phyloP scores from a whole-genome alignment of 768 basidiomycete species.

The Mycena pura region DNA sequence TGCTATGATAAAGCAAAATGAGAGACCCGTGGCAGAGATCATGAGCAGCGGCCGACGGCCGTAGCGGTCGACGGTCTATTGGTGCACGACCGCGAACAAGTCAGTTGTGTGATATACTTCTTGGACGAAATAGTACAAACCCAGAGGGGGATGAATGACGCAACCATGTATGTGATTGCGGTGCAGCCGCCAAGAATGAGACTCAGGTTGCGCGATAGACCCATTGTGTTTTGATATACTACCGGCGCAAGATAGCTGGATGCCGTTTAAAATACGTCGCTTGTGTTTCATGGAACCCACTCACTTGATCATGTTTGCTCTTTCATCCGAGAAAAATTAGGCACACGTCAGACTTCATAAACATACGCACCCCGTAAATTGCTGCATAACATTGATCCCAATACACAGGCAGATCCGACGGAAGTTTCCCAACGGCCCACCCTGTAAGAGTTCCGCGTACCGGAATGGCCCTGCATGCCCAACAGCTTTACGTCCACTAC shows the following conservation, averaged over 20 bases:
- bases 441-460: conserved; percentile 42
- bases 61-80: conserved; percentile 48
- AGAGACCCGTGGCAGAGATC: conserved; percentile 44
- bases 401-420: conserved; percentile 45
- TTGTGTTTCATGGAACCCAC: not conserved
- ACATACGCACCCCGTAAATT: conserved; percentile 45
- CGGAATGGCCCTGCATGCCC: conserved; percentile 42
- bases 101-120: not conserved
- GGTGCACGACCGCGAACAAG: not conserved
- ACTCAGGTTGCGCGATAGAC: conserved; percentile 45
- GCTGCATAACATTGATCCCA: conserved; percentile 50
- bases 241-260: conserved; percentile 46
- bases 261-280: not conserved
- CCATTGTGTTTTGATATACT: conserved; percentile 51
- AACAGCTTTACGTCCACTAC: not conserved
- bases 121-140: conserved; percentile 19
- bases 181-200: conserved; percentile 49
- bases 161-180: conserved; percentile 46
- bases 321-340: conserved; percentile 10
- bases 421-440: conserved; percentile 46
- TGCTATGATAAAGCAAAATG: conserved; percentile 45
- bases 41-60: conserved; percentile 46
- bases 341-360: not conserved
- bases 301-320: conserved; percentile 49
- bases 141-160: conserved; percentile 49